A percentile compares a stretch with the other conserved stretches of the same genome.
phyloP scores from a whole-genome alignment of 1,284 basidiomycete genomes.

The Blastosporella zonata region DNA sequence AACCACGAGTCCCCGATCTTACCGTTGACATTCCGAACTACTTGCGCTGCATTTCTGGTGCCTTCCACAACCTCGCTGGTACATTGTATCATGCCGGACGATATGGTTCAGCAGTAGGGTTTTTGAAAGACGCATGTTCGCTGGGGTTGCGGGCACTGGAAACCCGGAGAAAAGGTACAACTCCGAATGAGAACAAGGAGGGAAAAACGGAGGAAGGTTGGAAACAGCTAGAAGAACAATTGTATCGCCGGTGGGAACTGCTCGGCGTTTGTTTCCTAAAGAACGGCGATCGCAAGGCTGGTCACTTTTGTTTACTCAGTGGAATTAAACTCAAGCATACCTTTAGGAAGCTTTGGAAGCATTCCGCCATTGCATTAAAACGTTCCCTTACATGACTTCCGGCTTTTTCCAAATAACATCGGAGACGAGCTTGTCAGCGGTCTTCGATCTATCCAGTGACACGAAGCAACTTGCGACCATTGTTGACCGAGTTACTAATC shows the following conservation, averaged over 20 bases:
- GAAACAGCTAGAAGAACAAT: conserved; percentile 57
- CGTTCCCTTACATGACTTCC: conserved; percentile 48
- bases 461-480: conserved; percentile 55
- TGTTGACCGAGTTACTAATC: conserved; percentile 63
- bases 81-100: conserved; percentile 58
- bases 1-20: conserved; percentile 25
- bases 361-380: conserved; percentile 48
- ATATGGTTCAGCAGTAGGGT: conserved; percentile 60
- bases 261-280: conserved; percentile 73
- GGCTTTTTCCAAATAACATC: conserved; percentile 34
- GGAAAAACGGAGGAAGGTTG: conserved; percentile 48
- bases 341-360: conserved; percentile 58
- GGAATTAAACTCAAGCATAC: conserved; percentile 6
- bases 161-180: conserved; percentile 20
- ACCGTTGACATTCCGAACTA: conserved; percentile 47
- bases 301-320: conserved; percentile 12
- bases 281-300: conserved; percentile 66
- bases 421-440: conserved; percentile 22
- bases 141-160: conserved; percentile 48
- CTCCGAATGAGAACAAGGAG: conserved; percentile 17
- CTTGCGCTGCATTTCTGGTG: conserved; percentile 63
- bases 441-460: conserved; percentile 38
- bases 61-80: conserved; percentile 63
- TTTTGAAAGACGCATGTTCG: conserved; percentile 58
- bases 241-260: conserved; percentile 75